A percentile compares a stretch with the other conserved stretches of the same genome.
These are phyloP conservation scores for Leccinum disarticulatum DNA, from an alignment of 768 basidiomycete species.

Conservation along the genomic window DNA sequence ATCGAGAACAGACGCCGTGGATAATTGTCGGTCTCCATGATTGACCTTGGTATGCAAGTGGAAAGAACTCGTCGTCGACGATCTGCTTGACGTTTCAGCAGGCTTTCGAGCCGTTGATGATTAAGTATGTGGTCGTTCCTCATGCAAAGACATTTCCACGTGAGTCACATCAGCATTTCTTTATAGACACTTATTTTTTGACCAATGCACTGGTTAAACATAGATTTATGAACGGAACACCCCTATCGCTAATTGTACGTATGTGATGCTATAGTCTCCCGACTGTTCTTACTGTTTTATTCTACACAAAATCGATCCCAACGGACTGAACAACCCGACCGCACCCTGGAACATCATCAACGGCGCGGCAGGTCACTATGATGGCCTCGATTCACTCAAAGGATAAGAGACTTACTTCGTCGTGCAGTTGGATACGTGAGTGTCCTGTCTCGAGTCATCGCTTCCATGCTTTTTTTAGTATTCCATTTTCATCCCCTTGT, in stretches of 20 bases:
- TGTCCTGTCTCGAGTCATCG: not conserved
- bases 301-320: constrained; percentile 21
- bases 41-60: constrained; percentile 29
- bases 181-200: not conserved
- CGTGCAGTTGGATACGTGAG: constrained; percentile 15
- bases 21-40: constrained; percentile 28
- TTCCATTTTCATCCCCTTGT: too few relatives aligned
- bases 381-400: constrained; percentile 24
- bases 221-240: constrained; percentile 28
- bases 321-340: constrained; percentile 24
- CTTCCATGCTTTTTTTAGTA: too few relatives aligned
- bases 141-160: constrained; percentile 30
- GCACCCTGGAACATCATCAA: constrained; percentile 31
- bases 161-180: constrained; percentile 6
- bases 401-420: not conserved
- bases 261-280: not conserved
- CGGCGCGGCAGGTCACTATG: constrained; percentile 29
- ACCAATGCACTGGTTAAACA: not conserved
- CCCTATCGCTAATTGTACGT: not conserved
- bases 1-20: constrained; percentile 29
- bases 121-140: constrained; percentile 27
- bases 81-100: constrained; percentile 22
- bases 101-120: constrained; percentile 31
- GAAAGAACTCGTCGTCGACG: constrained; percentile 5
- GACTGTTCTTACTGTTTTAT: too few relatives aligned